phyloP scores from a whole-genome alignment of 768 basidiomycete genomes.

The Suillus ampliporus region DNA sequence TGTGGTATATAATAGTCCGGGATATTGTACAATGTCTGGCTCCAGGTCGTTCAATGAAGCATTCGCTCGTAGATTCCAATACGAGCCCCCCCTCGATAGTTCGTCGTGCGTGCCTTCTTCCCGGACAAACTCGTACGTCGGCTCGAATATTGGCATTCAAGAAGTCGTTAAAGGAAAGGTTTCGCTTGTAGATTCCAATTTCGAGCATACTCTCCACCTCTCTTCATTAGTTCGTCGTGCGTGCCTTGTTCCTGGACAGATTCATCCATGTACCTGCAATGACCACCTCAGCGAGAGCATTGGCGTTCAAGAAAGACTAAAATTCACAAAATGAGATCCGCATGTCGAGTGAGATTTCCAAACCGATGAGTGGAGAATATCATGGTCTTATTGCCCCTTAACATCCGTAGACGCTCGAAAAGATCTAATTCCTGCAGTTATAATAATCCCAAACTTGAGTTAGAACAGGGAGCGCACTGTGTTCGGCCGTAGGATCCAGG shows the following conservation, averaged over 20 bases:
- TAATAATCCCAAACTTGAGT: background rate
- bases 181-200: constrained; percentile 77
- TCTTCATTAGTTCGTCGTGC: constrained; percentile 60
- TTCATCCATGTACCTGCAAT: constrained; percentile 68
- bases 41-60: constrained; percentile 49
- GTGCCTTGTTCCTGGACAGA: constrained; percentile 70
- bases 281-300: background rate
- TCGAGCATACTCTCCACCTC: constrained; percentile 69
- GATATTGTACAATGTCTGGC: background rate
- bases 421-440: constrained; percentile 47
- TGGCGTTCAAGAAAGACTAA: background rate
- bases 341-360: constrained; percentile 73
- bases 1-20: background rate
- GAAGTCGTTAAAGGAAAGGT: constrained; percentile 59
- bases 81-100: constrained; percentile 65
- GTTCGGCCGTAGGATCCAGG: constrained; percentile 77
- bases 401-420: constrained; percentile 68
- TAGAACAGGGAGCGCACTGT: constrained; percentile 44
- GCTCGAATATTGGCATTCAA: background rate
- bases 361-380: constrained; percentile 70
- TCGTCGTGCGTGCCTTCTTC: constrained; percentile 72
- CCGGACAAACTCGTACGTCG: constrained; percentile 38
- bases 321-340: constrained; percentile 68
- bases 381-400: constrained; percentile 82
- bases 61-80: constrained; percentile 73